These are phyloP conservation scores for Cyberlindnera xylosilytica DNA, from an alignment of 805 yeast species.

Conservation along the genomic window DNA sequence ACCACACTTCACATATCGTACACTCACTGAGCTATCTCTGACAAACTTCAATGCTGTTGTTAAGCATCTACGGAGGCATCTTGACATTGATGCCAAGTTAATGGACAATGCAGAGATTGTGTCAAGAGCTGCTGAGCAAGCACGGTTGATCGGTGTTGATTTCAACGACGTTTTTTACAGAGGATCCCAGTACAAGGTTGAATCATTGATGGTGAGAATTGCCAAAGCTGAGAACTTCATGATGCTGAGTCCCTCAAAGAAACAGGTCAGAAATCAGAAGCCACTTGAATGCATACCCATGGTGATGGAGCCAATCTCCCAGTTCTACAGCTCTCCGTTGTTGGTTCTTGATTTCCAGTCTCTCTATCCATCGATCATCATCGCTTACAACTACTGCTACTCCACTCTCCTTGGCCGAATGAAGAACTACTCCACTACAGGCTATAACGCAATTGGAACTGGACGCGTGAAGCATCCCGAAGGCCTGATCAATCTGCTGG, in stretches of 20 bases:
- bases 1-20: conserved; percentile 54
- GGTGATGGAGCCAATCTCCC: conserved; percentile 88
- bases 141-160: conserved; percentile 84
- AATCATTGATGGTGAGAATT: conserved; percentile 72
- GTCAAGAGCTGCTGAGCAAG: conserved; percentile 72
- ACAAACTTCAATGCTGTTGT: conserved; percentile 34
- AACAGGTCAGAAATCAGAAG: conserved; percentile 78
- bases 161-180: conserved; percentile 82
- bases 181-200: conserved; percentile 94
- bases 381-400: conserved; percentile 87
- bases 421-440: conserved; percentile 43
- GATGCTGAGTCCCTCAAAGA: conserved; percentile 73
- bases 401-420: conserved; percentile 68
- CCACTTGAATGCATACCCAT: conserved; percentile 86
- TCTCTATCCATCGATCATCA: conserved; percentile 86
- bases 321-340: conserved; percentile 82
- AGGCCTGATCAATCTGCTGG: conserved; percentile 52
- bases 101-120: conserved; percentile 60
- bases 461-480: conserved; percentile 45
- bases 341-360: conserved; percentile 93
- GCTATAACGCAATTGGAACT: conserved; percentile 47
- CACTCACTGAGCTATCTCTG: conserved; percentile 48
- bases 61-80: conserved; percentile 44
- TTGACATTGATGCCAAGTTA: conserved; percentile 37
- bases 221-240: conserved; percentile 74